Base-by-base conservation (phyloP, 345 rosid species). In the Eucalyptus erythrocorys region DNA sequence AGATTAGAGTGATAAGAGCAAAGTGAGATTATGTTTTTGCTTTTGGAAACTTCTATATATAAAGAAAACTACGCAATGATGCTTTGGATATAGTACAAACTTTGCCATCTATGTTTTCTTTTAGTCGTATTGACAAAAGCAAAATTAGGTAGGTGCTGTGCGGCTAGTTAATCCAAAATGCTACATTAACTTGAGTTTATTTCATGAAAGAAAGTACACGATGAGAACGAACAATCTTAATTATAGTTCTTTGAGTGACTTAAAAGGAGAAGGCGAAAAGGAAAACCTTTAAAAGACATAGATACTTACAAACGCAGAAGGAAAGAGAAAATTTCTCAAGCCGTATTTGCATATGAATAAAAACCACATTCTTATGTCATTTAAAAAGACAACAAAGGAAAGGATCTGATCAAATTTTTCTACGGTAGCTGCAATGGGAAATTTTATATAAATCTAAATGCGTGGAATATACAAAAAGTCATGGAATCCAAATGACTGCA, bases 161-260 rank as follows among this genome's bases (percentile, higher is more conserved):
- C 27, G 11, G 8, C 11, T 21, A 55, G 61, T 1, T 55, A 21
- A 55, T 55, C 26, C 9, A 6, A 55, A 55, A 55, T 55, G 4
- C 61, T 22, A 55, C 22, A 21, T 24, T 55, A 22, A 55, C 5
- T 24, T 26, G n/a, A 5, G 64, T 24, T 57, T 57, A 57, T 57
- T 57, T 57, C n/a, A 0, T 3, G 0, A 57, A 57, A 26, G 30
- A 26, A 26, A 26, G n/a, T 24, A 26, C n/a, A 26, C 26, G 64
- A 57, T 26, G 64, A 0, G 0, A 57, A 57, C 13, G 64, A 57
- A 10, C n/a, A 57, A 57, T 57, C 64, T 57, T 24, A 26, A 57
- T 5, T 26, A 6, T 57, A 26, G 64, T 26, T 57, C 30, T 24
- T 5, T 57, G 13, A 57, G 64, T 53, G 10, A 11, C 0, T 26